A percentile compares a stretch with the other conserved stretches of the same genome.
These are phyloP conservation scores for Solanum lycopersicoides DNA, from an alignment of 257 asterid genomes.

Conservation along the genomic window DNA sequence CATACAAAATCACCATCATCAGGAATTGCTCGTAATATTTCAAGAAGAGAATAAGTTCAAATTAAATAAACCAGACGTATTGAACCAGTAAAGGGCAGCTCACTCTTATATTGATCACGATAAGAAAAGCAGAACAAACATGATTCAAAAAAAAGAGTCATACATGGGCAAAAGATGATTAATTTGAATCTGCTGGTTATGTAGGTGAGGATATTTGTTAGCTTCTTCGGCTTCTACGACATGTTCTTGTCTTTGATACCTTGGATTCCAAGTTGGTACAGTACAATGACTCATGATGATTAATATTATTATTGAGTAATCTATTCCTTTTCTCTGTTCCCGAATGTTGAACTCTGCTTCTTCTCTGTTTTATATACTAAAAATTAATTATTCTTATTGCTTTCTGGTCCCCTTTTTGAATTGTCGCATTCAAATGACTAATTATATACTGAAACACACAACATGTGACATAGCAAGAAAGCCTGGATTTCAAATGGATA, in stretches of 20 bases:
- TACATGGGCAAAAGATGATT: conserved; percentile 34
- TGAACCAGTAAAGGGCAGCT: background rate
- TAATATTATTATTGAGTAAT: background rate
- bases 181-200: conserved; percentile 14
- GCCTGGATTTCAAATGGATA: conserved; percentile 14
- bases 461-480: conserved; percentile 39
- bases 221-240: conserved; percentile 22
- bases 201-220: conserved; percentile 37
- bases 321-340: conserved; percentile 1
- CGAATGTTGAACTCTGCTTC: background rate
- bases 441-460: too few species aligned
- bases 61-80: background rate
- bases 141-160: background rate
- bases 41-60: background rate
- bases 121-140: background rate
- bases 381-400: background rate
- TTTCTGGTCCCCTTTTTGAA: conserved; percentile 20
- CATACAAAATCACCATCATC: background rate
- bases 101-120: background rate
- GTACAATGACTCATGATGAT: conserved; percentile 24
- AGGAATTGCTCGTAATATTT: background rate
- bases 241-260: conserved; percentile 29
- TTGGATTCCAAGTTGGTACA: conserved; percentile 44
- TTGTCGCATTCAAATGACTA: conserved; percentile 25
- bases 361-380: background rate